Conservation (phyloP, 345 rosid species). For the Schrenkiella parvula region DNA sequence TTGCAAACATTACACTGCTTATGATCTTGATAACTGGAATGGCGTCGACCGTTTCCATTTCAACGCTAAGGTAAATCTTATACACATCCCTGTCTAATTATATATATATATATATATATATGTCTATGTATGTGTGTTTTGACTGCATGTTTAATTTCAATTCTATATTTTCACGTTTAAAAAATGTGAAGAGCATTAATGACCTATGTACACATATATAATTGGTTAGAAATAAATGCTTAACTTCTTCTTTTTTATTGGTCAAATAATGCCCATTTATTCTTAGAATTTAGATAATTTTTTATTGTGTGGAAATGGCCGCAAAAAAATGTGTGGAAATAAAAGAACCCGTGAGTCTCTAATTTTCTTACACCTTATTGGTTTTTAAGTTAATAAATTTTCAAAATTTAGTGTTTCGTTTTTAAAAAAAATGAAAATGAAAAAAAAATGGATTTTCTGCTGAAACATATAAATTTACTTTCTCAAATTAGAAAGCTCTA, state of each 20-base stretch:
- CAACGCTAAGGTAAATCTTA: conserved; percentile 60
- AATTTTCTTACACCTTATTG: background rate
- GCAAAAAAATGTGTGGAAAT: background rate
- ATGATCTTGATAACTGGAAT: conserved; percentile 95
- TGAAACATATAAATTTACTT: background rate
- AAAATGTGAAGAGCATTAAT: background rate
- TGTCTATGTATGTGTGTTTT: background rate
- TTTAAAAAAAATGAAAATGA: background rate
- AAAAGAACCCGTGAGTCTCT: conserved; percentile 3
- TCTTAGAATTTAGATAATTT: background rate
- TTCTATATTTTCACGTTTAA: background rate
- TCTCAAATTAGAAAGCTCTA: conserved; percentile 17
- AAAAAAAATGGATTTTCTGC: background rate
- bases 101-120: background rate
- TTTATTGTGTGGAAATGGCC: background rate
- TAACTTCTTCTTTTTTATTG: background rate
- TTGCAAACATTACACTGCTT: conserved; percentile 95
- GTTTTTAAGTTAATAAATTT: background rate
- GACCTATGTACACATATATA: background rate
- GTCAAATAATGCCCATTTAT: background rate
- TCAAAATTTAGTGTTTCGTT: background rate
- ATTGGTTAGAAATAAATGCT: background rate
- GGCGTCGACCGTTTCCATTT: conserved; percentile 85
- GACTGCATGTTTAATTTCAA: background rate
- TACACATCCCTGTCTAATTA: background rate